Base-by-base conservation (phyloP, 495 filamentous ascomycete species). In the Bathelium albidoporum region DNA sequence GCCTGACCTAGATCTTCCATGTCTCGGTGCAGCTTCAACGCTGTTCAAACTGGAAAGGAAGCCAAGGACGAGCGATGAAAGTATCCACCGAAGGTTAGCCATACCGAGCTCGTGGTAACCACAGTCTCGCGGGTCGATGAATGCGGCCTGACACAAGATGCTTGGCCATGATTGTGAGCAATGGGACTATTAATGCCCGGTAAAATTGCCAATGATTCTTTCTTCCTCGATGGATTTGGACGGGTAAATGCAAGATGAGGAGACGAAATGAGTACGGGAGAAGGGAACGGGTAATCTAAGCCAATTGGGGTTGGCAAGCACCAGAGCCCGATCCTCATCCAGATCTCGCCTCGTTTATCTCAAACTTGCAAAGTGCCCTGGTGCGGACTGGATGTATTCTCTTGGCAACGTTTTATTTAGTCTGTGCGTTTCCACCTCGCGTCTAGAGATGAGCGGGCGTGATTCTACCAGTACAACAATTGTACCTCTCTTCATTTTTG, bases 161-260 rank as follows among this genome's bases (percentile, higher is more conserved):
- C 24, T 20, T 9, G 20, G 49, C 49, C 49, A 55, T 55, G 4
- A 9, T 29, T 26, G 49, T 55, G 49, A 29, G 12, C 49, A 29
- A 55, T 26, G 49, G 24, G 29, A 29, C 20, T 55, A 55, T 55
- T n/a, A 29, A 26, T 29, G 49, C 29, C 49, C 49, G 49, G 49
- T 29, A 55, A 55, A 55, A 55, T 29, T 9, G 1, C 5, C 26
- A 55, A 2, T 55, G 49, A 55, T n/a, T 28, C 0, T 29, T 10
- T 29, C 20, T 55, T 29, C 22, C 49, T 28, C 22, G 0, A 20
- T 29, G 29, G 4, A 55, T 55, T 24, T 55, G 49, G 24, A 29
- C 49, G 49, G 49, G 5, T 55, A 55, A 55, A 55, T 55, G 20
- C 49, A 24, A 55, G 29, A 55, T 14, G 49, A 55, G 49, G 49